phyloP scores from a whole-genome alignment of 495 filamentous ascomycete species.

The Cercophora scortea region DNA sequence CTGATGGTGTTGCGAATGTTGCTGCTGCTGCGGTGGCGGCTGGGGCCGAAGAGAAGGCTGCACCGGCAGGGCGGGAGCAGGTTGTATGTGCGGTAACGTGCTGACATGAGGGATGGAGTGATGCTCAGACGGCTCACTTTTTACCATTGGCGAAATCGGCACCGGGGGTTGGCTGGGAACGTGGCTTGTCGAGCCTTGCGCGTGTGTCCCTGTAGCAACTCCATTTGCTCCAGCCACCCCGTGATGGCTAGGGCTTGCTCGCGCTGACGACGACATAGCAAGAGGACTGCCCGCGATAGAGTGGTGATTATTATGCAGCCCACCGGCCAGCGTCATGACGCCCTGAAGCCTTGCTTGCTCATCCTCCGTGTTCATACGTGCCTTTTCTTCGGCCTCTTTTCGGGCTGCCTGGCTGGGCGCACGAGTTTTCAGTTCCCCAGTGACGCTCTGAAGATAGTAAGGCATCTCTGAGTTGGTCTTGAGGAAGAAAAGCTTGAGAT shows the following conservation, averaged over 20 bases:
- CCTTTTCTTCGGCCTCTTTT: conserved; percentile 68
- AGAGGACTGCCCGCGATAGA: conserved; percentile 3
- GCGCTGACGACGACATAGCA: conserved; percentile 6
- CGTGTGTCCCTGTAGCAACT: neutral
- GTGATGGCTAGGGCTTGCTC: conserved; percentile 6
- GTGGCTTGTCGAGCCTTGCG: neutral
- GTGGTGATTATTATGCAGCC: conserved; percentile 31
- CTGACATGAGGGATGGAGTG: conserved; percentile 8
- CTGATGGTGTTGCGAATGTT: conserved; percentile 8
- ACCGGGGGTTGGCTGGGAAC: conserved; percentile 4
- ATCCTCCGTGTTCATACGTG: conserved; percentile 57
- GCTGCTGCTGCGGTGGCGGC: conserved; percentile 6
- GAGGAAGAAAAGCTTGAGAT: conserved; percentile 90
- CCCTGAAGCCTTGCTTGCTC: conserved; percentile 66
- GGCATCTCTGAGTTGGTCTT: conserved; percentile 92
- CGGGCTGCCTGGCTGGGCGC: conserved; percentile 75
- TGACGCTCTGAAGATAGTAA: conserved; percentile 83
- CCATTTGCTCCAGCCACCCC: neutral
- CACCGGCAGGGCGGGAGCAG: conserved; percentile 13
- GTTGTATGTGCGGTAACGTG: conserved; percentile 21
- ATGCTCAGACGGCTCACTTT: conserved; percentile 17
- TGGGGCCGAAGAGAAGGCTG: conserved; percentile 12
- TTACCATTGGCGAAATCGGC: conserved; percentile 15
- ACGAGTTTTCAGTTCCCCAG: conserved; percentile 88
- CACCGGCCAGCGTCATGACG: conserved; percentile 45